Percentiles rank a stretch among this genome's conserved stretches.
Conservation (phyloP, 2,329 filamentous ascomycete species). For the Knufia petricola region DNA sequence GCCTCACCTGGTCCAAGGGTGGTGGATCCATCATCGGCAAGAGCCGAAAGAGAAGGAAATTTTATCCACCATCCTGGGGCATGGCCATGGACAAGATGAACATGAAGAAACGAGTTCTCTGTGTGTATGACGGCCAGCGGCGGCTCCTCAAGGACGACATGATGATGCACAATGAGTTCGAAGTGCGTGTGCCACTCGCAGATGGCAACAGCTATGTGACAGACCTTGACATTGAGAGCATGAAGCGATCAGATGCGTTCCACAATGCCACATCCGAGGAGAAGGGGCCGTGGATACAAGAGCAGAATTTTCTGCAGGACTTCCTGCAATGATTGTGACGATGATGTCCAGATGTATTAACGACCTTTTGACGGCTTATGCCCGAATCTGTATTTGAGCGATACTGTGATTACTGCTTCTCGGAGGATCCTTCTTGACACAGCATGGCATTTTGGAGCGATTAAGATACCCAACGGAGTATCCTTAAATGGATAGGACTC, state of each 20-base stretch:
- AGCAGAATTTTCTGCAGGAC: constrained; percentile 25
- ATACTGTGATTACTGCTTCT: not conserved
- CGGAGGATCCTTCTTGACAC: not conserved
- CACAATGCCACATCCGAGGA: constrained; percentile 72
- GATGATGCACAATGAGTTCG: constrained; percentile 93
- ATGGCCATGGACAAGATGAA: constrained; percentile 89
- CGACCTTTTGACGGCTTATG: not conserved
- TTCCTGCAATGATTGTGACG: constrained; percentile 15
- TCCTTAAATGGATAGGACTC: constrained; percentile 1
- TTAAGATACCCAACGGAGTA: constrained; percentile 7
- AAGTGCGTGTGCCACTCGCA: constrained; percentile 74
- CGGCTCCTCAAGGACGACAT: constrained; percentile 96
- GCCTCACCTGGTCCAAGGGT: constrained; percentile 68
- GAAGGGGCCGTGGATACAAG: constrained; percentile 65
- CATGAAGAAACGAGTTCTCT: constrained; percentile 94
- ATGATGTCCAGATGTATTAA: not conserved
- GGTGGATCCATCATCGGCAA: constrained; percentile 52
- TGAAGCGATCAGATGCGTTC: constrained; percentile 80
- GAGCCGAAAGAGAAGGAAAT: constrained; percentile 81
- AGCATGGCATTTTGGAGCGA: constrained; percentile 1
- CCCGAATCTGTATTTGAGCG: not conserved
- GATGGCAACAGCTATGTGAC: constrained; percentile 76
- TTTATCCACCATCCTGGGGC: constrained; percentile 91
- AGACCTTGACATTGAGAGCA: constrained; percentile 82
- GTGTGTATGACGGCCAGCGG: constrained; percentile 79